Percentiles rank a stretch among this genome's conserved stretches.
These are phyloP conservation scores for Diospyros kaki DNA, from an alignment of 148 eudicot species.

Conservation along the genomic window DNA sequence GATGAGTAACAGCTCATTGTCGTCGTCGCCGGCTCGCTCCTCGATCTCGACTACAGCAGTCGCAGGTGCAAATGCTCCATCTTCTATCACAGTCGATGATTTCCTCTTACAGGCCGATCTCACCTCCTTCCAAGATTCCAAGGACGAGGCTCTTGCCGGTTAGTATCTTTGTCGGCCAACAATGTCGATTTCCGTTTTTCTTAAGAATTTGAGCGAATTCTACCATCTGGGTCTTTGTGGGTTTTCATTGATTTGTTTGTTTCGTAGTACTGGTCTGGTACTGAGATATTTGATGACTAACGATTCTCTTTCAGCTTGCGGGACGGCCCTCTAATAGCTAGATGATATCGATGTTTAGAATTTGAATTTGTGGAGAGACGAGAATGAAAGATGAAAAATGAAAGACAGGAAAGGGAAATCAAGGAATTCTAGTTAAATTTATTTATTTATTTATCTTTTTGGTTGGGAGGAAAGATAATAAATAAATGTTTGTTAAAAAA, in stretches of 20 bases:
- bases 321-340: too few species aligned
- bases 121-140: slow-evolving; percentile 51
- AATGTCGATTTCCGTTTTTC: background rate
- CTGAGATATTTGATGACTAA: too few species aligned
- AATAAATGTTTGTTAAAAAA: too few species aligned
- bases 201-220: background rate
- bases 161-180: background rate
- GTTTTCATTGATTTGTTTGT: background rate
- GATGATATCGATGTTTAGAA: too few species aligned
- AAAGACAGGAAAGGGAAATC: too few species aligned
- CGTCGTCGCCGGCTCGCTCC: slow-evolving; percentile 34
- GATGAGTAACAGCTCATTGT: slow-evolving; percentile 30
- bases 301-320: too few species aligned
- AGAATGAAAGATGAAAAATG: too few species aligned
- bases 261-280: too few species aligned
- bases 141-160: slow-evolving; percentile 65
- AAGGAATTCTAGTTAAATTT: too few species aligned
- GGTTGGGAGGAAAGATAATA: too few species aligned
- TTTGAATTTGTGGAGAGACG: too few species aligned
- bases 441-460: too few species aligned
- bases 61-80: slow-evolving; percentile 15
- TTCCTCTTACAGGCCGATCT: slow-evolving; percentile 40
- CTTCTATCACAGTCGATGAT: slow-evolving; percentile 34
- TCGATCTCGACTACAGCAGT: slow-evolving; percentile 33
- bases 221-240: background rate